Evolutionary conservation across 2,329 filamentous ascomycete genomes (phyloP).

Genomic region (Aspergillus phoenicis): DNA sequence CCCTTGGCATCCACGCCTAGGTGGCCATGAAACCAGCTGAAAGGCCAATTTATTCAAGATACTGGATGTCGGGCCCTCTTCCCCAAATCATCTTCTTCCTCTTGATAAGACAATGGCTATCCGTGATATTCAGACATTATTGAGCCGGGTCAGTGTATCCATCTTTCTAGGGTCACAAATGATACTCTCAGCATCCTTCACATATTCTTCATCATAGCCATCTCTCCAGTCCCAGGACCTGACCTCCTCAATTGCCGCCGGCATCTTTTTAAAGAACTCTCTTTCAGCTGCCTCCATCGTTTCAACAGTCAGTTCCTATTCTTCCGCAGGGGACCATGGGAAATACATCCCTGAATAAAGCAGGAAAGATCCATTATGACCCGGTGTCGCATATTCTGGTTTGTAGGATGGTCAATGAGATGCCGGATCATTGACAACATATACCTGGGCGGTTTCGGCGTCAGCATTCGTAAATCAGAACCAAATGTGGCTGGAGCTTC

Average conservation of each 20-base stretch:
- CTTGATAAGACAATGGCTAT: too few species aligned
- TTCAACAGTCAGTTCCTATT: not conserved
- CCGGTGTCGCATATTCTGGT: not conserved
- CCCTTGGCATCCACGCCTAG: too few species aligned
- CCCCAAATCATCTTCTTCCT: too few species aligned
- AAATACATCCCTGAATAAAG: not conserved
- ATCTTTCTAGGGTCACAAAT: not conserved
- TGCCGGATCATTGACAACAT: not conserved
- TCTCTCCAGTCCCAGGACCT: constrained; percentile 5
- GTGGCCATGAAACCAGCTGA: too few species aligned
- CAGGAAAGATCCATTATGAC: not conserved
- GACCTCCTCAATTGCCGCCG: not conserved
- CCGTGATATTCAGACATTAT: not conserved
- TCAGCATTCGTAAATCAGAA: not conserved
- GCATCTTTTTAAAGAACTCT: not conserved
- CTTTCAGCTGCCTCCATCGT: not conserved
- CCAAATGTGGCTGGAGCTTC: not conserved
- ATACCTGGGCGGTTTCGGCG: not conserved
- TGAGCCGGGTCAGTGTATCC: not conserved
- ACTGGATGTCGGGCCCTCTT: too few species aligned
- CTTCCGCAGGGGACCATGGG: not conserved
- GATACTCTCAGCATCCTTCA: not conserved
- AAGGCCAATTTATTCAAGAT: too few species aligned
- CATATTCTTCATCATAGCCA: not conserved
- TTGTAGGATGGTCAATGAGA: not conserved